Evolutionary conservation across 352 stramenopile genomes (phyloP), one percentile per base, ranked within the genome.

Genomic region (Pythium sukuiense): DNA sequence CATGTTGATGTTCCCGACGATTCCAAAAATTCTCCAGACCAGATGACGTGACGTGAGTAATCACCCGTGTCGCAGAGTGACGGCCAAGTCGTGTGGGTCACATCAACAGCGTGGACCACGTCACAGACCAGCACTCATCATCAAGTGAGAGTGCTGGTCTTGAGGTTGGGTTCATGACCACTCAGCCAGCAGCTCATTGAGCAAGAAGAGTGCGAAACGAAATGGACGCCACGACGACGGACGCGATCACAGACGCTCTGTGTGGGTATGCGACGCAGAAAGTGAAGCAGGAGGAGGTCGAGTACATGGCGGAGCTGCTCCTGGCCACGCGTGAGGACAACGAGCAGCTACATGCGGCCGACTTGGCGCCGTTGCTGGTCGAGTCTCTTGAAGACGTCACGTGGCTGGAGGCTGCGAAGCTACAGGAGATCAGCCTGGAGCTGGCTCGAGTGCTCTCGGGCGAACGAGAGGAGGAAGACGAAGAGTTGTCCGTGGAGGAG

Each of bases 241-340:
- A 29, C 2, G 57, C 24, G 8, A 37, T 73, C 24, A 27, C 50
- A 20, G 20, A 16, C 5, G 49, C 53, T 8, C 35, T 73, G 35
- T 61, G 61, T 6, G 32, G 18, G n/a, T 59, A 50, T 35, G 55
- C 67, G 16, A 62, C 26, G 43, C 50, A 63, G n/a, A 39, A 32
- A 29, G 55, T 52, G n/a, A 65, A 63, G 53, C 24, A 55, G 1
- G 80, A 83, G 30, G 79, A 90, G 67, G 46, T 92, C 16, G 83
- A 89, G 55, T 95, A 85, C 61, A 78, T 87, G 35, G 77, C 71
- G 0, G 85, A 89, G 74, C 68, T 92, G 29, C 50, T 94, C 52
- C 59, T 89, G 3, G 83, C 77, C 18, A 76, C 65, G 53, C 65
- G 53, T 8, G 73, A 86, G 26, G 82, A 90, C 16, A 69, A 74